These are phyloP conservation scores for Cladophialophora psammophila DNA, from an alignment of 2,329 filamentous ascomycete species.

Conservation along the genomic window DNA sequence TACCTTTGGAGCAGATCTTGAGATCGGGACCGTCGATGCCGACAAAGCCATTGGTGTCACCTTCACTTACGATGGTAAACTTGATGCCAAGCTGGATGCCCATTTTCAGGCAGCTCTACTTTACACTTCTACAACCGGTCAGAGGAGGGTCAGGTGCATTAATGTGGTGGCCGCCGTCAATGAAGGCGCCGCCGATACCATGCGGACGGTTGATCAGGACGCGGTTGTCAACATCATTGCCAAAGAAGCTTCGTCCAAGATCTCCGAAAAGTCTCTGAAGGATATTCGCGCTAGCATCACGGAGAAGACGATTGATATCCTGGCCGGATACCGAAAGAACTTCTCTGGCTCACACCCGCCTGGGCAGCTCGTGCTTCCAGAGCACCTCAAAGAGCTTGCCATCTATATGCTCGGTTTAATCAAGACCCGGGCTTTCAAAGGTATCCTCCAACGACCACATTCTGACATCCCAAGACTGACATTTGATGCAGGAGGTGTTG, in stretches of 20 bases:
- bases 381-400: constrained; percentile 92
- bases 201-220: constrained; percentile 96
- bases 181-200: constrained; percentile 79
- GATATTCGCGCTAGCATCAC: constrained; percentile 83
- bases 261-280: constrained; percentile 77
- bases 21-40: constrained; percentile 89
- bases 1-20: constrained; percentile 91
- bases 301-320: constrained; percentile 91
- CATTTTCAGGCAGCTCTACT: constrained; percentile 96
- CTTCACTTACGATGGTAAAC: constrained; percentile 94
- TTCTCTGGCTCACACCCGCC: constrained; percentile 86
- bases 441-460: constrained; percentile 41
- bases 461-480: constrained; percentile 5
- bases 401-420: constrained; percentile 94
- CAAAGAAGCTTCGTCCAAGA: constrained; percentile 88
- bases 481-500: constrained; percentile 69
- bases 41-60: constrained; percentile 92
- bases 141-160: constrained; percentile 88
- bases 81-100: constrained; percentile 94
- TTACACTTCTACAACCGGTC: constrained; percentile 88
- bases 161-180: constrained; percentile 94
- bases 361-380: constrained; percentile 91
- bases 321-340: constrained; percentile 91
- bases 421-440: constrained; percentile 92
- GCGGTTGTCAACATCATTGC: constrained; percentile 87